Evolutionary conservation across 2,329 filamentous ascomycete species (phyloP), one percentile per base, ranked within the genome.

Genomic region (Orbilia brochopaga): DNA sequence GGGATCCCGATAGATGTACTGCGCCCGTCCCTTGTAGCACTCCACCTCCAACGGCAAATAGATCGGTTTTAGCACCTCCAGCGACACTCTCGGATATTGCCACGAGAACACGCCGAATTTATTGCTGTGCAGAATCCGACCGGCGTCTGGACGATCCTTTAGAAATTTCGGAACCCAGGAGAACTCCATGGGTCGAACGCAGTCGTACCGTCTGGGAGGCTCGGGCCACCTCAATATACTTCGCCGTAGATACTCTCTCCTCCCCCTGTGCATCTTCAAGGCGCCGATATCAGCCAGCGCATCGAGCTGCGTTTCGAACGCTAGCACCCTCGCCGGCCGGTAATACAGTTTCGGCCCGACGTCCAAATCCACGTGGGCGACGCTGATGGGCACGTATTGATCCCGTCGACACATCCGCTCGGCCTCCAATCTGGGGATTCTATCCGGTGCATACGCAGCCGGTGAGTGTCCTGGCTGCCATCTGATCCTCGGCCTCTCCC

Each of bases 291-390:
- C 32, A 1, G 42, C 23, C 4, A 61, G 15, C 2, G 67, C 59
- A 56, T 72, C 66, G 5, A 70, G 21, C 13, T 42, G 48, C 2
- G 64, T 40, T 30, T 61, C 60, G 4, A 32, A 30, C 46, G 51
- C 54, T 13, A 72, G 30, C 1, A 61, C 15, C 5, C 64, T 17
- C 6, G 59, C 54, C 7, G 67, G 67, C 37, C 46, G 59, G 32
- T 60, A 48, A 15, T 44, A 64, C 23, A 21, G 17, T n/a, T 50
- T 59, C 24, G 21, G 17, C 11, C 32, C 35, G 23, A 24, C 23
- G 6, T 63, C 46, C 19, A 23, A 35, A 35, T 53, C 58, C n/a
- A 48, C 59, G 13, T 32, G 44, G 13, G 59, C 44, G 10, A 17
- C n/a, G 1, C 35, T n/a, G 15, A 57, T 56, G 13, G 35, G 23